phyloP scores from a whole-genome alignment of 2,329 filamentous ascomycete genomes.

The Penicillium polonicum region DNA sequence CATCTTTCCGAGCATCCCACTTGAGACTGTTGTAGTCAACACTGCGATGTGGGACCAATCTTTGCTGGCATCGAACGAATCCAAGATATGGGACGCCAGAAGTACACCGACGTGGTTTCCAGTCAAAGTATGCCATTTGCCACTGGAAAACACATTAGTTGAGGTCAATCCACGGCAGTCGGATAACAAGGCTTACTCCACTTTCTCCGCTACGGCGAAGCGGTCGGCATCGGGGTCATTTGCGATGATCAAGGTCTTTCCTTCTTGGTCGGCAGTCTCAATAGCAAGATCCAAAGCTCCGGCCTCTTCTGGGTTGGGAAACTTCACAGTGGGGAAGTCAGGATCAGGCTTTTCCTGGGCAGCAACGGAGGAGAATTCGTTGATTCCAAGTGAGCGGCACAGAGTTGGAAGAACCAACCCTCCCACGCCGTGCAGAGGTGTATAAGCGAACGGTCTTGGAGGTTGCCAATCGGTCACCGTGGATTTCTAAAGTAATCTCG shows the following conservation, averaged over 20 bases:
- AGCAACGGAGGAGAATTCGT: constrained; percentile 36
- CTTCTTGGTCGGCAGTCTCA: constrained; percentile 51
- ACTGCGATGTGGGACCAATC: constrained; percentile 50
- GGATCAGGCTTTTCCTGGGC: constrained; percentile 60
- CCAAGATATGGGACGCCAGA: constrained; percentile 57
- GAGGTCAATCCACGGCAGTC: neutral
- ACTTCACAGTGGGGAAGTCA: constrained; percentile 63
- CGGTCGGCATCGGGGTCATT: constrained; percentile 67
- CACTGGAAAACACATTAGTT: constrained; percentile 30
- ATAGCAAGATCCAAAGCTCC: constrained; percentile 62
- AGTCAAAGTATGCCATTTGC: constrained; percentile 60
- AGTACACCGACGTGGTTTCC: constrained; percentile 65
- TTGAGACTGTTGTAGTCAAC: constrained; percentile 63
- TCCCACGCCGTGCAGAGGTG: constrained; percentile 44
- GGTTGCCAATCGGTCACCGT: constrained; percentile 30
- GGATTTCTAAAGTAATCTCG: constrained; percentile 27
- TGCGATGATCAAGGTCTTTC: constrained; percentile 56
- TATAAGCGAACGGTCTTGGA: constrained; percentile 43
- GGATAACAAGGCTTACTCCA: constrained; percentile 37
- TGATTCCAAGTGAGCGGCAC: constrained; percentile 35
- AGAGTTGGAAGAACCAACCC: constrained; percentile 35
- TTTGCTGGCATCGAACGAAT: constrained; percentile 41
- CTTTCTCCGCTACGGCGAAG: constrained; percentile 60
- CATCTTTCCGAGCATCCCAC: constrained; percentile 60
- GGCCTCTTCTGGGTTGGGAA: constrained; percentile 65